These are phyloP conservation scores for Clarireedia homoeocarpa DNA, from an alignment of 2,329 filamentous ascomycete genomes.

Conservation along the genomic window DNA sequence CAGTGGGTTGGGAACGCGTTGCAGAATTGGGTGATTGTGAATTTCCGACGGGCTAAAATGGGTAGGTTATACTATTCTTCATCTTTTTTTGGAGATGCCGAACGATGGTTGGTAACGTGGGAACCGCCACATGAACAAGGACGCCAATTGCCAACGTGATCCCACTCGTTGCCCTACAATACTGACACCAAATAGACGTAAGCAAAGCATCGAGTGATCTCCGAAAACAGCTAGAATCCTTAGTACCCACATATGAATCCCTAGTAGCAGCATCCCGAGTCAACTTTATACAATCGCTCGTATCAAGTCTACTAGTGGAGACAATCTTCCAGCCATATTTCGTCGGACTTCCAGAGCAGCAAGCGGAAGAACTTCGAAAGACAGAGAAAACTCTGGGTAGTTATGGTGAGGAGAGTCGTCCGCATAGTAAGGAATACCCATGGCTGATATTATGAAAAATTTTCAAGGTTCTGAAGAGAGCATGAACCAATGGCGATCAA, in stretches of 20 bases:
- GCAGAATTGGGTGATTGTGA: slow-evolving; percentile 67
- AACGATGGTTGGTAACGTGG: too few relatives aligned
- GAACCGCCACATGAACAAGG: background rate
- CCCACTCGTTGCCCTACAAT: background rate
- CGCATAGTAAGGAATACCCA: background rate
- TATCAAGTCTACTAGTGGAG: slow-evolving; percentile 52
- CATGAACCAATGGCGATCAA: slow-evolving; percentile 59
- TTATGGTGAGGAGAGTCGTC: slow-evolving; percentile 18
- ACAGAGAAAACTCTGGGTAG: slow-evolving; percentile 19
- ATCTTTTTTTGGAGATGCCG: background rate
- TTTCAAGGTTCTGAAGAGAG: slow-evolving; percentile 39
- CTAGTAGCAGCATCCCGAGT: slow-evolving; percentile 49
- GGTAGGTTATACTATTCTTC: slow-evolving; percentile 20
- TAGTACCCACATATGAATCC: slow-evolving; percentile 52
- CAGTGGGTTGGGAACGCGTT: slow-evolving; percentile 55
- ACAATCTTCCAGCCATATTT: slow-evolving; percentile 56
- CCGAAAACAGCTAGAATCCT: slow-evolving; percentile 36
- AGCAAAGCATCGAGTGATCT: slow-evolving; percentile 35
- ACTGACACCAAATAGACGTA: slow-evolving; percentile 33
- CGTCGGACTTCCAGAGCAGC: slow-evolving; percentile 50
- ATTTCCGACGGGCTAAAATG: slow-evolving; percentile 57
- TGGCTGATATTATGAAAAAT: slow-evolving; percentile 12
- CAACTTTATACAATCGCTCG: slow-evolving; percentile 54
- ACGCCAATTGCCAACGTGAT: too few relatives aligned
- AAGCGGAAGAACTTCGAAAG: slow-evolving; percentile 39